Evolutionary conservation across 495 filamentous ascomycete species (phyloP).

Genomic region (Chaetomium cochliodes): DNA sequence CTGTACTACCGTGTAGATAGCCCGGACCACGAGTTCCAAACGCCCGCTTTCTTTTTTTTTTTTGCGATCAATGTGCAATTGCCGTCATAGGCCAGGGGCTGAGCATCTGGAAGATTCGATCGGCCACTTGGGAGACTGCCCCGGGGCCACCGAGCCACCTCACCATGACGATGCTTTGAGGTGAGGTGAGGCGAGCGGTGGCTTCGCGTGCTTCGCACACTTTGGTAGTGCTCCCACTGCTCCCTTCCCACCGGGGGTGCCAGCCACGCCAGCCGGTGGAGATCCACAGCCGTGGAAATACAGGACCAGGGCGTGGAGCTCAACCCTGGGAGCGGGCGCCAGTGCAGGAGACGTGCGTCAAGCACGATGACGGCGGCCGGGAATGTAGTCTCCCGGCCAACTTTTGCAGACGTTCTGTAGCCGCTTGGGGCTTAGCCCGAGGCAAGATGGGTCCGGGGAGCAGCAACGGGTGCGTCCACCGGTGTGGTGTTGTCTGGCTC

Average conservation of each 20-base stretch:
- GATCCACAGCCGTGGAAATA: constrained; percentile 6
- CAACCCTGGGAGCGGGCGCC: not conserved
- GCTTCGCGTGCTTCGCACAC: not conserved
- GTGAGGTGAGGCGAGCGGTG: not conserved
- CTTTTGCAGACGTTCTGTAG: not conserved
- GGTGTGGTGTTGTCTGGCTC: not conserved
- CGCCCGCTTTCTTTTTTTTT: not conserved
- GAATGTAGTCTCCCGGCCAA: not conserved
- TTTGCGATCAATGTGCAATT: not conserved
- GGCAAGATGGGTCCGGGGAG: constrained; percentile 1
- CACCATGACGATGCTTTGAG: not conserved
- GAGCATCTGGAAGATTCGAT: not conserved
- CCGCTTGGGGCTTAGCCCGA: constrained; percentile 11
- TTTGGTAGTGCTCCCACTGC: too few species aligned
- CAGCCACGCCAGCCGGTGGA: not conserved
- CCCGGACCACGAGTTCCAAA: not conserved
- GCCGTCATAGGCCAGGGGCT: not conserved
- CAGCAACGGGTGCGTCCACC: not conserved
- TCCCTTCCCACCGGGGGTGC: too few species aligned
- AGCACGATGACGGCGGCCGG: constrained; percentile 15
- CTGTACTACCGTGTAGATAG: too few species aligned
- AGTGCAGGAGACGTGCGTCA: not conserved
- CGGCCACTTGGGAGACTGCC: too few species aligned
- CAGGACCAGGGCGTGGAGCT: not conserved
- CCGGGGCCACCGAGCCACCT: too few species aligned